Conservation (phyloP, 352 stramenopile genomes). For the Pythium insidiosum region DNA sequence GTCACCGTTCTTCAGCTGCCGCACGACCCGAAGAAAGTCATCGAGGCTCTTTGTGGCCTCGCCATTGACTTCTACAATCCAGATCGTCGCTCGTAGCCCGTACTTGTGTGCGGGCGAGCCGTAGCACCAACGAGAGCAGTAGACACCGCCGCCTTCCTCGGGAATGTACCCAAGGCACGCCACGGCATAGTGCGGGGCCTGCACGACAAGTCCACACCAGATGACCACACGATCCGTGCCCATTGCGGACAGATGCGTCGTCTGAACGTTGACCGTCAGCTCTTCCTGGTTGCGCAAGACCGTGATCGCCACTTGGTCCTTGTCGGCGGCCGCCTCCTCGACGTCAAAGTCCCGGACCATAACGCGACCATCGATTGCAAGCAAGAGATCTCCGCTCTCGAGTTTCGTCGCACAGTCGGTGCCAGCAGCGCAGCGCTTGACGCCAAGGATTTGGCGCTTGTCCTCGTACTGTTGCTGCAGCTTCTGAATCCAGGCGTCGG, state of each 20-base stretch:
- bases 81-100: slow-evolving; percentile 83
- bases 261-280: slow-evolving; percentile 47
- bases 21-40: slow-evolving; percentile 79
- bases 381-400: slow-evolving; percentile 73
- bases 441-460: slow-evolving; percentile 82
- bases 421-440: slow-evolving; percentile 70
- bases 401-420: slow-evolving; percentile 61
- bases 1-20: slow-evolving; percentile 68
- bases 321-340: slow-evolving; percentile 44
- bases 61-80: slow-evolving; percentile 89
- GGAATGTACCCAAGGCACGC: slow-evolving; percentile 81
- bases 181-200: slow-evolving; percentile 84
- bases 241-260: slow-evolving; percentile 56
- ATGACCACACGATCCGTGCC: slow-evolving; percentile 86
- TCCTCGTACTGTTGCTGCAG: slow-evolving; percentile 70
- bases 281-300: slow-evolving; percentile 75
- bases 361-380: slow-evolving; percentile 73
- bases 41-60: slow-evolving; percentile 73
- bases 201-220: slow-evolving; percentile 90
- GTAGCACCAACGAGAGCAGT: slow-evolving; percentile 88
- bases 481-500: slow-evolving; percentile 79
- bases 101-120: slow-evolving; percentile 89
- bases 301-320: slow-evolving; percentile 44
- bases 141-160: slow-evolving; percentile 77
- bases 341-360: slow-evolving; percentile 79